Conservation (phyloP, 164 flowering plant genomes). For the Pachysandra terminalis region DNA sequence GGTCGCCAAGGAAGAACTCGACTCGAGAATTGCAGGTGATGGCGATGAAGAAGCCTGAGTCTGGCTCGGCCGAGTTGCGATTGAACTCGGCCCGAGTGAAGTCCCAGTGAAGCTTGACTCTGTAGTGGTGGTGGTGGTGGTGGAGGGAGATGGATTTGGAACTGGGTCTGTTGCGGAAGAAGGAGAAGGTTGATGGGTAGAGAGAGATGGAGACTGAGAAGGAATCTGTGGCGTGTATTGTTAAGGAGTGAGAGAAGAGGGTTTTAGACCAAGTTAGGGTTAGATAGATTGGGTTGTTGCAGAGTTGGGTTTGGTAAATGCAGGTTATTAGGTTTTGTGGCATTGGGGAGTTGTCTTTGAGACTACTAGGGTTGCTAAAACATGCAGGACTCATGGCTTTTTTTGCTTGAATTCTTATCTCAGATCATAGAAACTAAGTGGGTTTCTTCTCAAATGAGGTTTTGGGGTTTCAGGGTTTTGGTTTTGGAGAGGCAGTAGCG, state of each 20-base stretch:
- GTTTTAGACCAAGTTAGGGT: slow-evolving; percentile 70
- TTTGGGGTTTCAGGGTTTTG: not conserved
- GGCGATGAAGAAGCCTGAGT: slow-evolving; percentile 52
- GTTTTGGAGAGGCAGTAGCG: not conserved
- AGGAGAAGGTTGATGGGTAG: slow-evolving; percentile 42
- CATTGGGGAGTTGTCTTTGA: slow-evolving; percentile 22
- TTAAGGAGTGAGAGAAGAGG: slow-evolving; percentile 49
- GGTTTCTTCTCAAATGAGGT: not conserved
- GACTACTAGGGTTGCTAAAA: slow-evolving; percentile 37
- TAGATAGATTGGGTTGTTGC: slow-evolving; percentile 41
- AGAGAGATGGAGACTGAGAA: slow-evolving; percentile 55
- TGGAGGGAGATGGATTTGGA: slow-evolving; percentile 40
- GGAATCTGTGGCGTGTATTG: slow-evolving; percentile 38
- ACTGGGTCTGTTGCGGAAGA: slow-evolving; percentile 40
- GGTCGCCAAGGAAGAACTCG: slow-evolving; percentile 64
- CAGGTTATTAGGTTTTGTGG: slow-evolving; percentile 52
- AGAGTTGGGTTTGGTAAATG: slow-evolving; percentile 50
- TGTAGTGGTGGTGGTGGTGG: slow-evolving; percentile 21
- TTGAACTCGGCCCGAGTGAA: slow-evolving; percentile 51
- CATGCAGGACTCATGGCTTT: slow-evolving; percentile 44
- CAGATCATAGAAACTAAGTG: not conserved
- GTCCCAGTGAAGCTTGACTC: slow-evolving; percentile 56
- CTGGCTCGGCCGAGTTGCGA: slow-evolving; percentile 55
- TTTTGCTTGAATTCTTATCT: slow-evolving; percentile 1
- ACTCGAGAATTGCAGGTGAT: slow-evolving; percentile 29